phyloP scores from a whole-genome alignment of 2,329 filamentous ascomycete genomes.

The Blastomyces parvus region DNA sequence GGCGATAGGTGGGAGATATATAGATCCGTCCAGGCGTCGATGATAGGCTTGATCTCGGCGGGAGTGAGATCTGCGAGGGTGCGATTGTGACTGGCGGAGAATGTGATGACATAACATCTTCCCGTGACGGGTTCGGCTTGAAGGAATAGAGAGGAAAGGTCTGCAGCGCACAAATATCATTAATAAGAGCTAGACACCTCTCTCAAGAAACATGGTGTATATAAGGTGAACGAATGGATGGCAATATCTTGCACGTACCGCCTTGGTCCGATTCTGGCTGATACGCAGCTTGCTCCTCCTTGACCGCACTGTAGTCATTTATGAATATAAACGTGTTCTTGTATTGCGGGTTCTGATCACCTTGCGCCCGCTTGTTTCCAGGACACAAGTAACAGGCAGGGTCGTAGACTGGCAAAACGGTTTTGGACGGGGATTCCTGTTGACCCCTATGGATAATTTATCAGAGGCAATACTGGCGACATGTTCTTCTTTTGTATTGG shows the following conservation, averaged over 20 bases:
- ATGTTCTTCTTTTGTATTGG: background rate
- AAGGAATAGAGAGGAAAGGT: conserved; percentile 65
- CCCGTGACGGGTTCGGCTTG: conserved; percentile 79
- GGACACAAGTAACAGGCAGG: conserved; percentile 92
- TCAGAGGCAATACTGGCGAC: conserved; percentile 5
- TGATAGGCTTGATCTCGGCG: conserved; percentile 66
- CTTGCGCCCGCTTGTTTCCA: conserved; percentile 77
- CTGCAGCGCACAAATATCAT: conserved; percentile 32
- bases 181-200: background rate
- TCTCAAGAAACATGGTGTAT: background rate
- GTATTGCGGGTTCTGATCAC: conserved; percentile 79
- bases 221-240: background rate
- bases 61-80: conserved; percentile 84
- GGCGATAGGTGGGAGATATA: conserved; percentile 74
- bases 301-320: conserved; percentile 95
- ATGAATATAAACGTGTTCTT: conserved; percentile 85
- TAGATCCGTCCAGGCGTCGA: conserved; percentile 84
- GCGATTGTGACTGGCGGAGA: conserved; percentile 79
- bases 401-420: conserved; percentile 69
- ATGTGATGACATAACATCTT: conserved; percentile 94
- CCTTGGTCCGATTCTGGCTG: conserved; percentile 41
- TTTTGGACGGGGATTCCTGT: conserved; percentile 62
- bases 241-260: conserved; percentile 31
- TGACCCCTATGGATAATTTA: conserved; percentile 51
- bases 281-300: conserved; percentile 83